Base-by-base conservation (phyloP, 148 eudicot genomes). In the Rhododendron griersonianum region DNA sequence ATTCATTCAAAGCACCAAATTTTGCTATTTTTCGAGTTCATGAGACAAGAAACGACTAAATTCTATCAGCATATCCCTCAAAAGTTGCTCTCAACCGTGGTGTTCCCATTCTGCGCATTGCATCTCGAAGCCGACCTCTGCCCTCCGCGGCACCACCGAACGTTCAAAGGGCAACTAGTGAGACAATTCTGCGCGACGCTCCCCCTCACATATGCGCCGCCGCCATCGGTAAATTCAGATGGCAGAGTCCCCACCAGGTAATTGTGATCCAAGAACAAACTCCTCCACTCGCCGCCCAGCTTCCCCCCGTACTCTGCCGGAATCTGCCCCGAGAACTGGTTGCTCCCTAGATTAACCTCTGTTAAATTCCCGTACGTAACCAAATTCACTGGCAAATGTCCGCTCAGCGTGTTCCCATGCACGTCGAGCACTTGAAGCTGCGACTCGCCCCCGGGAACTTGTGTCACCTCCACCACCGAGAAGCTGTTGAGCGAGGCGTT, bases 181-280 rank as follows among this genome's bases (percentile, higher is more conserved):
- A 95, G 91, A 84, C 98, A 95, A 77, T 95, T 95, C 48, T 89
- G 91, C 50, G 93, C 91, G 25, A 95, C 67, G 73, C 93, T 92
- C 2, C 93, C 97, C 51, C 67, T 91, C 3, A 92, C 51, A 80
- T 51, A 87, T 10, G 85, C 30, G 10, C 44, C 84, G 5, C 76
- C n/a, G 9, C 67, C 67, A 11, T 7, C n/a, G 25, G 1, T 85
- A 28, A 95, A 92, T 79, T 88, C 89, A 4, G 86, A 77, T 0
- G 98, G 98, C 19, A 93, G 69, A 28, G 69, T 88, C 39, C 98
- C 98, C 18, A 90, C 91, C 45, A 93, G 87, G 80, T 90, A 91
- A 82, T 95, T 93, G 83, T 93, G 86, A 59, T 94, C 93, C 87
- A 95, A 85, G 86, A 82, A 91, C 81, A 95, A 84, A 69, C 86